Evolutionary conservation across 1,139 yeast genomes (phyloP), one percentile per base, ranked within the genome.

Genomic region (Arxiozyma bovina): DNA sequence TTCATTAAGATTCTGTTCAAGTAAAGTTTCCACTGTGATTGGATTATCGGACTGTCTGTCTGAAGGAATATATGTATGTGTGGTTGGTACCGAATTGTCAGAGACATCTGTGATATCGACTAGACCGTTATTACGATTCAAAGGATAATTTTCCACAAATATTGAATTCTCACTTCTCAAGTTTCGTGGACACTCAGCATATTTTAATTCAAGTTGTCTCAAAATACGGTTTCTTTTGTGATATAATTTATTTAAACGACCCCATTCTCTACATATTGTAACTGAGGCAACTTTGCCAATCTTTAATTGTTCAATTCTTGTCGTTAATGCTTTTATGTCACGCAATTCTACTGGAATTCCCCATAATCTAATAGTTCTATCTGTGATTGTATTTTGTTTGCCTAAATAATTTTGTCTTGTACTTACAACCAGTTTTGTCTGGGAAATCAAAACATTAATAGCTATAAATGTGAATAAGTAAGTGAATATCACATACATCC

Each of bases 341-440:
- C 97, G 74, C 44, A 90, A 72, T 51, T 83, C 82, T 0, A 87
- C 85, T 0, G 98, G 97, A n/a, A 93, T 88, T 0, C 98, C 98
- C 48, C 94, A 86, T 27, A 93, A 70, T 56, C 94, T 75, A 54
- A 93, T 87, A 0, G 99, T 93, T 64, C 97, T 76, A 74, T 93
- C 99, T 0, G 98, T 90, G 54, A 93, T 80, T 7, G 96, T 85
- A 67, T 87, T 86, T 67, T 91, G 98, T 52, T 83, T 80, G 0
- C 98, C 98, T 60, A 93, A 74, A 66, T 87, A 87, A 60, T 77
- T 76, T 67, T 93, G 99, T 55, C 99, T 78, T 22, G 87, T 83
- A 55, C 77, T 75, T 34, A 91, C 85, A 45, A 93, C 89, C 55
- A 78, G 74, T 57, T 78, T 77, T 0, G 97, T 88, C 61, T 84